These are phyloP conservation scores for Skeletonema marinoi DNA, from an alignment of 108 stramenopile species.

Conservation along the genomic window DNA sequence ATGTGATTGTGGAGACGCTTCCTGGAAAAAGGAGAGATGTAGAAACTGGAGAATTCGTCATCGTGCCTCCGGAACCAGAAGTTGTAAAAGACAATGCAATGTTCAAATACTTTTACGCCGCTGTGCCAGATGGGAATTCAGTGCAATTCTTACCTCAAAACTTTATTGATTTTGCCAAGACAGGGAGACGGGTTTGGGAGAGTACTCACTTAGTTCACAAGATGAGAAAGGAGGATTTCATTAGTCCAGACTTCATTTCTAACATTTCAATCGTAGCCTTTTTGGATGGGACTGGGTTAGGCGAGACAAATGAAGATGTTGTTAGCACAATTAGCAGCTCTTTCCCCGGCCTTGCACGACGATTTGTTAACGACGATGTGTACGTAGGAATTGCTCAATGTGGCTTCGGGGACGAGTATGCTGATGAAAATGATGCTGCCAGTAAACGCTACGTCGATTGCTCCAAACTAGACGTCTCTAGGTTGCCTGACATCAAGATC, in stretches of 20 bases:
- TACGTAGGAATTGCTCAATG: slow-evolving; percentile 41
- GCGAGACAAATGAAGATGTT: slow-evolving; percentile 27
- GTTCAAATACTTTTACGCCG: slow-evolving; percentile 50
- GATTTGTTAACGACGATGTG: slow-evolving; percentile 37
- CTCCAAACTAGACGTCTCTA: slow-evolving; percentile 39
- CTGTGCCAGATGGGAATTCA: slow-evolving; percentile 38
- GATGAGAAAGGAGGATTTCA: slow-evolving; percentile 36
- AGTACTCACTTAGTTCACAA: slow-evolving; percentile 37
- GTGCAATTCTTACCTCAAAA: slow-evolving; percentile 37
- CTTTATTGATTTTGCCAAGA: slow-evolving; percentile 40
- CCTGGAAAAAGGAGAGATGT: slow-evolving; percentile 21
- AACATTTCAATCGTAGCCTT: slow-evolving; percentile 42
- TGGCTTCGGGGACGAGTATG: slow-evolving; percentile 41
- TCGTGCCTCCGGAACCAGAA: slow-evolving; percentile 22
- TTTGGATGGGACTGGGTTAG: slow-evolving; percentile 42
- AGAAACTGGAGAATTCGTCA: slow-evolving; percentile 24
- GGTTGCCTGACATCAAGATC: slow-evolving; percentile 49
- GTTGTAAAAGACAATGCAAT: slow-evolving; percentile 36
- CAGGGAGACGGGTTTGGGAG: slow-evolving; percentile 40
- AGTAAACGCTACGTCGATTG: slow-evolving; percentile 27
- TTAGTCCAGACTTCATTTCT: slow-evolving; percentile 4
- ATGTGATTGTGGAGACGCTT: slow-evolving; percentile 47
- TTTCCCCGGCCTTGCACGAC: slow-evolving; percentile 36
- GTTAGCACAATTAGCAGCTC: slow-evolving; percentile 35
- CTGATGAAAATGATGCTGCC: slow-evolving; percentile 13